A percentile compares a stretch with the other conserved stretches of the same genome.
phyloP scores from a whole-genome alignment of 345 rosid genomes.

The Pistacia integerrima region DNA sequence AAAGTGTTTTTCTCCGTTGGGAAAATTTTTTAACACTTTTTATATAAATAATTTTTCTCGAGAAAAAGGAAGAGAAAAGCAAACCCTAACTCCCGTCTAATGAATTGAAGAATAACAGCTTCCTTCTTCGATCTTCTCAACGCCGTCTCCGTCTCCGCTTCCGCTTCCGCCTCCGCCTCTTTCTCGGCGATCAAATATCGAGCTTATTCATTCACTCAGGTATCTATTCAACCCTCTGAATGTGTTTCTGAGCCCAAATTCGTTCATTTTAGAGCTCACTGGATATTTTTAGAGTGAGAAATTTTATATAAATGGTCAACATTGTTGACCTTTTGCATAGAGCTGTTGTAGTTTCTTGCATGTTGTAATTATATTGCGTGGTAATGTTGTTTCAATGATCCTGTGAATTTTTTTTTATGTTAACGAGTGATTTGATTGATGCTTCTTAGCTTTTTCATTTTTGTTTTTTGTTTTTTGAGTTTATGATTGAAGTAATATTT shows the following conservation, averaged over 20 bases:
- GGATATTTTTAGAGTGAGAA: neutral
- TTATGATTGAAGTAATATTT: neutral
- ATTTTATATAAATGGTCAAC: constrained; percentile 4
- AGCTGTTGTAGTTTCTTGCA: constrained; percentile 1
- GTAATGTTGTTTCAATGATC: neutral
- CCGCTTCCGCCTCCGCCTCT: constrained; percentile 13
- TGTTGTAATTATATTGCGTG: constrained; percentile 1
- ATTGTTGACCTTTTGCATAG: neutral
- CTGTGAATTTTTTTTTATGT: neutral
- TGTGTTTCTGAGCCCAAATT: neutral
- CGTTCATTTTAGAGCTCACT: neutral
- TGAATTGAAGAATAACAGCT: constrained; percentile 15
- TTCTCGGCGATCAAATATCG: constrained; percentile 19
- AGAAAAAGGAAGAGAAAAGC: neutral
- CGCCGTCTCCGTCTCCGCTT: constrained; percentile 5
- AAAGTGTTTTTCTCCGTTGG: constrained; percentile 37
- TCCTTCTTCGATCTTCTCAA: constrained; percentile 3
- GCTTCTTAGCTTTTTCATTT: neutral
- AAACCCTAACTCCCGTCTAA: constrained; percentile 33
- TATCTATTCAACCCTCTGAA: neutral
- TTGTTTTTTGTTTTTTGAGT: neutral
- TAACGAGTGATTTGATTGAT: neutral
- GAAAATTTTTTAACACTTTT: constrained; percentile 32
- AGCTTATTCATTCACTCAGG: constrained; percentile 7
- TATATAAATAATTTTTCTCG: constrained; percentile 17